These are phyloP conservation scores for Brassica napus DNA, from an alignment of 345 rosid genomes.

Conservation along the genomic window Da-Ae NC_063450.1:41281501-41282000, in stretches of 20 bases:
- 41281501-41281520: neutral
- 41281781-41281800: neutral
- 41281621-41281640: neutral
- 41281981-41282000: neutral
- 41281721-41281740: neutral
- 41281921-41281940: neutral
- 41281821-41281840: neutral
- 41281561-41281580: neutral
- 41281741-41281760: neutral
- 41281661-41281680: neutral
- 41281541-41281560: neutral
- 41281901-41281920: neutral
- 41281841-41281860: neutral
- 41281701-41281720: neutral
- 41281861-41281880: neutral
- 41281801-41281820: neutral
- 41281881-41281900: constrained; percentile 10
- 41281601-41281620: neutral
- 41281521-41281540: neutral
- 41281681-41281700: constrained; percentile 1
- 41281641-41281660: neutral
- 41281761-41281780: neutral
- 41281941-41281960: constrained; percentile 1
- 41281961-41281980: neutral
- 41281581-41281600: neutral